phyloP scores from a whole-genome alignment of 2,329 filamentous ascomycete species.

The Ophiosphaerella korrae region DNA sequence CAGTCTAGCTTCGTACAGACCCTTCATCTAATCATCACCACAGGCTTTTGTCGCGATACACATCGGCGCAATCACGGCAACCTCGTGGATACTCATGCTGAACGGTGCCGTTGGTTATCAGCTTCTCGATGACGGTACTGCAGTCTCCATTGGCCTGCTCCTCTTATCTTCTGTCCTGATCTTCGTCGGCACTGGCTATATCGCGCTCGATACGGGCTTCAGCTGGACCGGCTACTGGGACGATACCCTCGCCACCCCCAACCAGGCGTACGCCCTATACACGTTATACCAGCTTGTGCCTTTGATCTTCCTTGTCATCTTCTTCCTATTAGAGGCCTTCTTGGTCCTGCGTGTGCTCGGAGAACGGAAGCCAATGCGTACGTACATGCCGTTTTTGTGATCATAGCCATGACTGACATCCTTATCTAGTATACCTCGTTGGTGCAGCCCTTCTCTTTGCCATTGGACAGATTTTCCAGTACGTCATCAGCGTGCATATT shows the following conservation, averaged over 20 bases:
- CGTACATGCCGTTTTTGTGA: slow-evolving; percentile 34
- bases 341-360: slow-evolving; percentile 86
- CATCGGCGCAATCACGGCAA: slow-evolving; percentile 85
- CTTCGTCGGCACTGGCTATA: slow-evolving; percentile 91
- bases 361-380: slow-evolving; percentile 87
- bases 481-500: slow-evolving; percentile 87
- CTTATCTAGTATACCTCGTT: slow-evolving; percentile 69
- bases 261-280: slow-evolving; percentile 83
- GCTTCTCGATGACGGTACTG: slow-evolving; percentile 89
- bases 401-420: slow-evolving; percentile 17
- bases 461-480: slow-evolving; percentile 94
- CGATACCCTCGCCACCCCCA: slow-evolving; percentile 52
- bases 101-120: slow-evolving; percentile 94
- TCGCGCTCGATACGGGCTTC: slow-evolving; percentile 91
- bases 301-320: slow-evolving; percentile 85
- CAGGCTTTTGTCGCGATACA: slow-evolving; percentile 89
- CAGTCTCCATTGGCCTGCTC: slow-evolving; percentile 78
- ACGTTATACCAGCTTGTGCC: slow-evolving; percentile 91
- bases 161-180: slow-evolving; percentile 70
- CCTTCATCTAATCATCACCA: slow-evolving; percentile 10
- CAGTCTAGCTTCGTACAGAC: neutral
- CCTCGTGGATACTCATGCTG: slow-evolving; percentile 87
- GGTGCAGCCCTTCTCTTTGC: slow-evolving; percentile 81
- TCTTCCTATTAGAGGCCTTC: slow-evolving; percentile 80
- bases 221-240: slow-evolving; percentile 82